Conservation (phyloP, 371 early-diverging fungal genomes). For the Haplosporangium sp. region DNA sequence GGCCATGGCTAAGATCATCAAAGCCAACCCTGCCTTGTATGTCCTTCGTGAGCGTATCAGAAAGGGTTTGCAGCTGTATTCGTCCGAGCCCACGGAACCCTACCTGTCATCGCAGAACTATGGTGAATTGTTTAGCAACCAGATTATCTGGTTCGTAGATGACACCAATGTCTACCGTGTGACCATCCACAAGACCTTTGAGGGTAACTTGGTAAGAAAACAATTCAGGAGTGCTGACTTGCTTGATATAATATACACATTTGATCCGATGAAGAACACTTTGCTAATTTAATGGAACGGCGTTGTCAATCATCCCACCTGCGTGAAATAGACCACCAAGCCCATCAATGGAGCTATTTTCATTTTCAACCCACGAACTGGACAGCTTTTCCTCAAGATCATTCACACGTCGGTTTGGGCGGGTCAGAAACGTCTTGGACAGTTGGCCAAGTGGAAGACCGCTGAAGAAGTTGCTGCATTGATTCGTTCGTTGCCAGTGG, state of each 20-base stretch:
- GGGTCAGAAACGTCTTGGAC: constrained; percentile 98
- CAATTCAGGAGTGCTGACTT: too few relatives aligned
- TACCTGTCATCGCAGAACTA: constrained; percentile 96
- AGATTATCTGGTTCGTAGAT: constrained; percentile 99
- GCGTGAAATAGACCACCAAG: constrained; percentile 76
- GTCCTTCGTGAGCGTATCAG: constrained; percentile 98
- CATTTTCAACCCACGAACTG: constrained; percentile 98
- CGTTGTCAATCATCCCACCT: background rate
- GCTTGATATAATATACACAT: constrained; percentile 27
- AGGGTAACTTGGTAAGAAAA: constrained; percentile 87
- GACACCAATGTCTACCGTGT: constrained; percentile 99
- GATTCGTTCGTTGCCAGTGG: constrained; percentile 97
- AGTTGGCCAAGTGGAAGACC: constrained; percentile 99
- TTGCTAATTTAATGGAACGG: background rate
- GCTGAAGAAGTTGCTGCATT: constrained; percentile 99
- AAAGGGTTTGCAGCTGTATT: constrained; percentile 98
- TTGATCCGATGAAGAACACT: background rate
- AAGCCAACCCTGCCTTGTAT: constrained; percentile 97
- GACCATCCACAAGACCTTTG: constrained; percentile 99
- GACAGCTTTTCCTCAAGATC: constrained; percentile 98
- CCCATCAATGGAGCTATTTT: constrained; percentile 99
- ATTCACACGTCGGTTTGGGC: constrained; percentile 99
- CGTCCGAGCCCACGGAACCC: constrained; percentile 98
- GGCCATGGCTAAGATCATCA: constrained; percentile 98
- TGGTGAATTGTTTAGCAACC: constrained; percentile 96